A percentile compares a stretch with the other conserved stretches of the same genome.
These are phyloP conservation scores for Stentor roeselii DNA, from an alignment of 73 alveolate species.

Conservation along the genomic window DNA sequence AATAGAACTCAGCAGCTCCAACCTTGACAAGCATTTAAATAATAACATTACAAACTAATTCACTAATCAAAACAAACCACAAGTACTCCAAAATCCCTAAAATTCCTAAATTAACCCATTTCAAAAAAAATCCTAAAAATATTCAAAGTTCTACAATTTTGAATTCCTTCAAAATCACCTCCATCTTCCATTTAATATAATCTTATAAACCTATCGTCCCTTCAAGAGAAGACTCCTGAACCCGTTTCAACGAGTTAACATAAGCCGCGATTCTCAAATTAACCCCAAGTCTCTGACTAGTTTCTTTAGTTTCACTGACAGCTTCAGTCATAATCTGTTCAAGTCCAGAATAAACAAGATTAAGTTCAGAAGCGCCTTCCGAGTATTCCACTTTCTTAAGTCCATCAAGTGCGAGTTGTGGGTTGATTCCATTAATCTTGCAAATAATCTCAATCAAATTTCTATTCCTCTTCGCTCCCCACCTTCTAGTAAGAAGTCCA, in stretches of 20 bases:
- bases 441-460: constrained; percentile 44
- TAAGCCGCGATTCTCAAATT: constrained; percentile 76
- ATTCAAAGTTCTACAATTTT: too few species aligned
- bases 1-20: too few species aligned
- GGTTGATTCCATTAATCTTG: constrained; percentile 38
- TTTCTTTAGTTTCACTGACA: constrained; percentile 38
- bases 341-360: constrained; percentile 45
- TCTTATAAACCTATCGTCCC: neutral
- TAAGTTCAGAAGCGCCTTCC: constrained; percentile 55
- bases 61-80: too few species aligned
- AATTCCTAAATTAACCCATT: too few species aligned
- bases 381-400: neutral
- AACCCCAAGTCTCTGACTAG: constrained; percentile 40
- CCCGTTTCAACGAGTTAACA: constrained; percentile 4
- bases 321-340: constrained; percentile 49
- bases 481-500: constrained; percentile 78
- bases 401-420: constrained; percentile 36
- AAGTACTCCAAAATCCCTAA: too few species aligned
- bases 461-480: constrained; percentile 66
- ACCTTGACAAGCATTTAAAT: too few species aligned
- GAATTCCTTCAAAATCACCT: too few species aligned
- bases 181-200: too few species aligned
- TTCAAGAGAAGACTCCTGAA: constrained; percentile 1
- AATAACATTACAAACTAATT: too few species aligned
- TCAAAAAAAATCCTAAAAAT: too few species aligned